Evolutionary conservation across 768 basidiomycete species (phyloP), one percentile per base, ranked within the genome.

Genomic region (Asterophora parasitica): DNA sequence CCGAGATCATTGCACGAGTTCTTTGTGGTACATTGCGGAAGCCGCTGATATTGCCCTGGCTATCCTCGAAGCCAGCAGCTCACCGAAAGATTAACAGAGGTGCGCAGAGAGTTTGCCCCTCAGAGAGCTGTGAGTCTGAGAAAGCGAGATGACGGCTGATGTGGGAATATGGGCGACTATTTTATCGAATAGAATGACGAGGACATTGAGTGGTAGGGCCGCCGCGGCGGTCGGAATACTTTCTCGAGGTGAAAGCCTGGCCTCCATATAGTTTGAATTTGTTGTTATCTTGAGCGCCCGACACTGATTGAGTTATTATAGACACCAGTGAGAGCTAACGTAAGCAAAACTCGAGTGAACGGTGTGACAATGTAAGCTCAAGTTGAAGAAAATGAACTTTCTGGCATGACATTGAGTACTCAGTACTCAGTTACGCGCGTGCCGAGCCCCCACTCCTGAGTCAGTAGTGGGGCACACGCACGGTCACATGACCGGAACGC

Each of bases 1-100:
- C 52, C 19, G 52, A 53, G 28, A 53, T 49, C 5, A 36, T 48
- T 17, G 52, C 52, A 12, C 52, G 52, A 40, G 52, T 53, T n/a
- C 40, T 35, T 13, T 42, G 48, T 44, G 49, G 52, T 15, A 53
- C 48, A n/a, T 39, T 10, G 27, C 44, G 40, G 44, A 53, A 53
- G 30, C 35, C 31, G 30, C n/a, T 19, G 9, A 49, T 35, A 8
- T 46, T 46, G 17, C 7, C 16, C 26, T 16, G 4, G 52, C 43
- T 37, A 53, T 41, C 40, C 44, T 42, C 26, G 48, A 53, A 44
- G 38, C 32, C 17, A 53, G 43, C 33, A 53, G 13, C 11, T 36
- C 36, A 45, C 49, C 51, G 43, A 53, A 45, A 16, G 47, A 49
- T 36, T 48, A 27, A 12, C 47, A 27, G 15, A 53, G 44, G 26